Evolutionary conservation across 2,329 filamentous ascomycete species (phyloP).

Genomic region (Zasmidium angulare): DNA sequence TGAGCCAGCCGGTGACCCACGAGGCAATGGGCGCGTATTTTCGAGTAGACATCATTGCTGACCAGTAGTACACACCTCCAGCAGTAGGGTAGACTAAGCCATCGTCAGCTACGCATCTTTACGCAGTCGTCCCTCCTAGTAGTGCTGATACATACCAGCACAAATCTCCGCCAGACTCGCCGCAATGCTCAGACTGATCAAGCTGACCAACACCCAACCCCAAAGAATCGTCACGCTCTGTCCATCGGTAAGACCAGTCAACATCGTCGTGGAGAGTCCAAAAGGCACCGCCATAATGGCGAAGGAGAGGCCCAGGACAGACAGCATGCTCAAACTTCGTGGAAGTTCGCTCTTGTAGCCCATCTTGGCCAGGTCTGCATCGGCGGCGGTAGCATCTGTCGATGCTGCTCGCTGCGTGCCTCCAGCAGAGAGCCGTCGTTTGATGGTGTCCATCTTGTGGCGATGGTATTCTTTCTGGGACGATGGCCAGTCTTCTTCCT

Average conservation of each 20-base stretch:
- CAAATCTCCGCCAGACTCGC: conserved; percentile 69
- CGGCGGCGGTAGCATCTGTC: conserved; percentile 46
- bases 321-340: conserved; percentile 67
- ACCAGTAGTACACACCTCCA: conserved; percentile 69
- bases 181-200: conserved; percentile 64
- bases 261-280: conserved; percentile 66
- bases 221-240: conserved; percentile 68
- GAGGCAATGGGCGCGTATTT: conserved; percentile 66
- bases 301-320: conserved; percentile 68
- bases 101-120: background rate
- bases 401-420: conserved; percentile 11
- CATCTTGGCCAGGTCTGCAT: conserved; percentile 64
- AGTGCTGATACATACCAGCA: conserved; percentile 38
- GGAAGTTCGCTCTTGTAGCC: conserved; percentile 68
- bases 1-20: conserved; percentile 71
- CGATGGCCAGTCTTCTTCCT: background rate
- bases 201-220: conserved; percentile 66
- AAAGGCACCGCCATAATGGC: conserved; percentile 74
- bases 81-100: conserved; percentile 62
- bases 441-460: conserved; percentile 15
- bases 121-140: background rate
- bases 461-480: background rate
- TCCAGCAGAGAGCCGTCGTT: conserved; percentile 13
- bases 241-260: conserved; percentile 67
- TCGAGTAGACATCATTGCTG: conserved; percentile 64